phyloP scores from a whole-genome alignment of 2,329 filamentous ascomycete species.

The Microdochium trichocladiopsis region DNA sequence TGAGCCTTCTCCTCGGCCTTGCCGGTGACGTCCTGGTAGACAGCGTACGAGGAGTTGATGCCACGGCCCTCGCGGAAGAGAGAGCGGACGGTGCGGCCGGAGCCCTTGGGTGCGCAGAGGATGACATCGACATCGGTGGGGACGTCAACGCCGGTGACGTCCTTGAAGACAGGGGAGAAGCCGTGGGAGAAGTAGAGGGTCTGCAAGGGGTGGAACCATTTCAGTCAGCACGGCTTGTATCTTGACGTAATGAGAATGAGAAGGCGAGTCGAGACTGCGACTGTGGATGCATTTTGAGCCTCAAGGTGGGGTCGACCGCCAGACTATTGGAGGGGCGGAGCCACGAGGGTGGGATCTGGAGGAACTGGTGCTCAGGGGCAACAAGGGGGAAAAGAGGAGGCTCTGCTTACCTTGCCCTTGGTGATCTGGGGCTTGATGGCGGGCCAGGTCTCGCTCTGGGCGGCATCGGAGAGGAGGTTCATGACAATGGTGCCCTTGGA shows the following conservation, averaged over 20 bases:
- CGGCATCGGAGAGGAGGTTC: constrained; percentile 97
- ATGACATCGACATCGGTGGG: constrained; percentile 96
- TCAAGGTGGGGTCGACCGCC: not conserved
- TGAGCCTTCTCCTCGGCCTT: constrained; percentile 97
- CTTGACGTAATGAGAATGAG: not conserved
- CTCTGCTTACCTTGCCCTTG: constrained; percentile 81
- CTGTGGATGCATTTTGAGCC: not conserved
- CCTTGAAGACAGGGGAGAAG: constrained; percentile 99
- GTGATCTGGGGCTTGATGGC: constrained; percentile 95
- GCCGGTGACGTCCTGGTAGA: constrained; percentile 97
- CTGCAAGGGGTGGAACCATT: constrained; percentile 37
- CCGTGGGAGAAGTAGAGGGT: constrained; percentile 99
- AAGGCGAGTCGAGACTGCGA: not conserved
- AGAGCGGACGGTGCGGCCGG: constrained; percentile 94
- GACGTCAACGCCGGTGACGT: constrained; percentile 97
- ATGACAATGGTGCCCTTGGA: constrained; percentile 90
- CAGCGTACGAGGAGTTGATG: constrained; percentile 98
- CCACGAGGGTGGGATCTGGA: not conserved
- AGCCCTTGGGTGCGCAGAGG: constrained; percentile 98
- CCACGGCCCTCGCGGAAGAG: constrained; percentile 99
- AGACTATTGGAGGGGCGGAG: not conserved
- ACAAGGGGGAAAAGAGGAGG: constrained; percentile 3
- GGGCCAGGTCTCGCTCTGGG: constrained; percentile 98
- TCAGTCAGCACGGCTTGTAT: not conserved
- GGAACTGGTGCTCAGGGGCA: no score